phyloP scores from a whole-genome alignment of 169 alveolate genomes.

The Plasmodium chabaudi region DNA sequence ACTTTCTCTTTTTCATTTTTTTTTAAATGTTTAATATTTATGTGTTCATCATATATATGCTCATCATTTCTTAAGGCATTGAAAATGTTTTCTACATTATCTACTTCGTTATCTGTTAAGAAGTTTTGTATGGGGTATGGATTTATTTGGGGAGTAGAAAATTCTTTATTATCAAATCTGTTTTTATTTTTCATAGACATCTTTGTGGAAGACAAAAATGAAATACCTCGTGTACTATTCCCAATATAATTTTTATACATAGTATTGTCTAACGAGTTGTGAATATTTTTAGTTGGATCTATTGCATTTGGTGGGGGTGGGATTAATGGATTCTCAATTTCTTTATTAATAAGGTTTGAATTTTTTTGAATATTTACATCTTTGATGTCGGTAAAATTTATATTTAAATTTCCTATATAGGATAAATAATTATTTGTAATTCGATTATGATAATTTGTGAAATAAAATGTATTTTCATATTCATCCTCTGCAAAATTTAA shows the following conservation, averaged over 20 bases:
- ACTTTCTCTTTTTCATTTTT: slow-evolving; percentile 56
- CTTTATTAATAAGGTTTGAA: neutral
- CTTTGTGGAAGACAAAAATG: slow-evolving; percentile 31
- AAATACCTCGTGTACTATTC: slow-evolving; percentile 26
- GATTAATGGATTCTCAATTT: no score
- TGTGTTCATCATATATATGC: slow-evolving; percentile 41
- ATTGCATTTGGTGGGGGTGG: neutral
- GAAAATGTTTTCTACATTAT: slow-evolving; percentile 22
- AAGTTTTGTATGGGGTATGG: neutral
- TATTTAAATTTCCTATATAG: slow-evolving; percentile 40
- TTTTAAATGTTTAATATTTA: slow-evolving; percentile 38
- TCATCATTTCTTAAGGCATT: slow-evolving; percentile 34
- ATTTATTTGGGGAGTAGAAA: neutral
- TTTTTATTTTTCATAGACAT: neutral
- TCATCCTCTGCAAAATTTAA: slow-evolving; percentile 43
- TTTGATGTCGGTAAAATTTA: slow-evolving; percentile 26
- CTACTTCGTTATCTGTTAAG: slow-evolving; percentile 9
- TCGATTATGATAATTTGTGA: neutral
- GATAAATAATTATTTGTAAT: slow-evolving; percentile 12
- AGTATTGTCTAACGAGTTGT: neutral
- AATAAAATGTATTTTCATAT: slow-evolving; percentile 20
- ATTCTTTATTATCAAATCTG: neutral
- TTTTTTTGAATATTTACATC: neutral
- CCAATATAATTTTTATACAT: slow-evolving; percentile 56
- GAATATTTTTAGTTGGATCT: neutral